These are phyloP conservation scores for Dentipellis sp. DNA, from an alignment of 768 basidiomycete species.

Conservation along the genomic window DNA sequence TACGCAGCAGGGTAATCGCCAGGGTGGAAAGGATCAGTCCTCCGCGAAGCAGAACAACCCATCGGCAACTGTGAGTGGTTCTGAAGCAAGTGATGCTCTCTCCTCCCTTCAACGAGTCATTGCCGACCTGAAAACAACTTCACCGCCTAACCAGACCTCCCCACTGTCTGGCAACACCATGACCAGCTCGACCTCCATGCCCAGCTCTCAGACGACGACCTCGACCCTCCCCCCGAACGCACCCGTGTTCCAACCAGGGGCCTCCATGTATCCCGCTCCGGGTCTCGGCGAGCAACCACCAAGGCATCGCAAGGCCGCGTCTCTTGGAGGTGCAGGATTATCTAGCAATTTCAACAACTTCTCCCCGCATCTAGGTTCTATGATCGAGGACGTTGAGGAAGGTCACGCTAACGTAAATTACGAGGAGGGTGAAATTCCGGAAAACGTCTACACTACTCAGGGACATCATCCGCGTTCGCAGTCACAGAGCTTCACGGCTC, in stretches of 20 bases:
- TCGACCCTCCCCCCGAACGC: slow-evolving; percentile 58
- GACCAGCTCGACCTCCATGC: slow-evolving; percentile 31
- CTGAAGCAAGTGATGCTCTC: slow-evolving; percentile 70
- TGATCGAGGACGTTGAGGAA: slow-evolving; percentile 68
- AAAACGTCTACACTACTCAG: slow-evolving; percentile 39
- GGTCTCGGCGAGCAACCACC: slow-evolving; percentile 35
- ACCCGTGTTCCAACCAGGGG: slow-evolving; percentile 68
- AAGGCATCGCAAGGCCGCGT: slow-evolving; percentile 77
- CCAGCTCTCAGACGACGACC: slow-evolving; percentile 32
- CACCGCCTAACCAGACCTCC: slow-evolving; percentile 44
- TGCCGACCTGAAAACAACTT: slow-evolving; percentile 83
- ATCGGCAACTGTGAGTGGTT: slow-evolving; percentile 40
- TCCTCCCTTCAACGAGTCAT: slow-evolving; percentile 90
- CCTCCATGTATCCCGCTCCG: slow-evolving; percentile 41
- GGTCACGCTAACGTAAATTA: slow-evolving; percentile 26
- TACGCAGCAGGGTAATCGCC: slow-evolving; percentile 52
- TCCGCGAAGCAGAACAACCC: slow-evolving; percentile 16
- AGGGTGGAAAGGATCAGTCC: slow-evolving; percentile 32
- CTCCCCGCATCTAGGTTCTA: slow-evolving; percentile 72
- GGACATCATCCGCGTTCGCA: slow-evolving; percentile 66
- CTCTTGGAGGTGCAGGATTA: slow-evolving; percentile 50
- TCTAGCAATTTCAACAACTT: slow-evolving; percentile 60
- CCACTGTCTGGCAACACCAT: slow-evolving; percentile 30
- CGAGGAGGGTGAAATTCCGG: slow-evolving; percentile 77
- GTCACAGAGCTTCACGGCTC: slow-evolving; percentile 80